phyloP scores from a whole-genome alignment of 495 filamentous ascomycete species.

The Annulohypoxylon nitens region DNA sequence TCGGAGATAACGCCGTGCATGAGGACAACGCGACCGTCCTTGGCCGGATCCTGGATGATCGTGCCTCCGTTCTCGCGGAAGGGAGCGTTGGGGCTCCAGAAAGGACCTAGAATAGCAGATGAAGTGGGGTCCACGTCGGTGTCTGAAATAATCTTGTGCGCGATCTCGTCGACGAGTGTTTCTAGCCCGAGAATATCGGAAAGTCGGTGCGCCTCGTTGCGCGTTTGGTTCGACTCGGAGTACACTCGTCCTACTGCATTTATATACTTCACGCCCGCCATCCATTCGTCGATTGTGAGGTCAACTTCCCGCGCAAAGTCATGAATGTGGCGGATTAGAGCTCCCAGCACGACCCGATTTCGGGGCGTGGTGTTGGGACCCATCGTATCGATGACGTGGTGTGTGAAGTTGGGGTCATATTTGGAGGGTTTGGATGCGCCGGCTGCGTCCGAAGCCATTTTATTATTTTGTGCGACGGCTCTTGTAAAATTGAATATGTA shows the following conservation, averaged over 20 bases:
- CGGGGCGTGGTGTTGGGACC: constrained; percentile 78
- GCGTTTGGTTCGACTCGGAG: constrained; percentile 61
- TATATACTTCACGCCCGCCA: constrained; percentile 76
- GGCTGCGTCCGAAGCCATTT: constrained; percentile 39
- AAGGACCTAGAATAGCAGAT: constrained; percentile 86
- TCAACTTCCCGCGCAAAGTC: constrained; percentile 87
- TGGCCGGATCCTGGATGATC: constrained; percentile 76
- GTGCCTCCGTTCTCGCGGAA: constrained; percentile 77
- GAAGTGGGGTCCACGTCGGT: constrained; percentile 78
- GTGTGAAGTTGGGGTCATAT: constrained; percentile 83
- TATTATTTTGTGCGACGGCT: constrained; percentile 6
- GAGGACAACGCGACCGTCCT: constrained; percentile 71
- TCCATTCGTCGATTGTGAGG: constrained; percentile 84
- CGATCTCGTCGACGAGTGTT: constrained; percentile 88
- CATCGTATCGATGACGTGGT: constrained; percentile 79
- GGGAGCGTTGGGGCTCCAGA: constrained; percentile 87
- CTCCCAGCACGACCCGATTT: constrained; percentile 72
- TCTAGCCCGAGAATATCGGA: constrained; percentile 86
- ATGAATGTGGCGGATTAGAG: constrained; percentile 81
- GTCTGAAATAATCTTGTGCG: constrained; percentile 82
- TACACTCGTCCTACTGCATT: constrained; percentile 67
- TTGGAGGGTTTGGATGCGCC: constrained; percentile 48
- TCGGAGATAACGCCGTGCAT: constrained; percentile 84
- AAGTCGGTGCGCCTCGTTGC: constrained; percentile 83
- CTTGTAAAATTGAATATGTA: constrained; percentile 32